phyloP scores from a whole-genome alignment of 176 grass and related monocot species.

The Cenchrus fungigraminus region DNA sequence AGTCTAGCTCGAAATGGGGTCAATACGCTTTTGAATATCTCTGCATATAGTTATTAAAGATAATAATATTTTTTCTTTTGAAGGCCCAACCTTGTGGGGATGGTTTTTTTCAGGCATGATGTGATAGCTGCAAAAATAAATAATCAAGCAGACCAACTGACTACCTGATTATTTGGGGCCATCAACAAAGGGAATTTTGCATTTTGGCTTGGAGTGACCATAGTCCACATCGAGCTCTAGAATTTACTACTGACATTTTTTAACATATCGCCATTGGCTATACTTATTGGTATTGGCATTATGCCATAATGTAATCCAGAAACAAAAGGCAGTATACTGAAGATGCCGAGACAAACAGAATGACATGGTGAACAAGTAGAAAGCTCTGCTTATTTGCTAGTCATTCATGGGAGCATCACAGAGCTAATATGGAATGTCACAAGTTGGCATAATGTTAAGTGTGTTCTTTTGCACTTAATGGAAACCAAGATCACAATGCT shows the following conservation, averaged over 20 bases:
- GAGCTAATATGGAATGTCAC: constrained; percentile 16
- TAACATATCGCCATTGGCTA: background rate
- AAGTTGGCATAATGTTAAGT: background rate
- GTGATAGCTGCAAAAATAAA: background rate
- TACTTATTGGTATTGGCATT: background rate
- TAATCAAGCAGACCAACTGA: background rate
- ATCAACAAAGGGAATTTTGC: constrained; percentile 32
- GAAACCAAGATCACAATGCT: background rate
- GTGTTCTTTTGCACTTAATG: background rate
- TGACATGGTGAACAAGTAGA: background rate
- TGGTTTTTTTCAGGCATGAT: background rate
- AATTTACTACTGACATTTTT: constrained; percentile 16
- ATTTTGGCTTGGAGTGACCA: background rate
- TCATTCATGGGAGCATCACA: background rate
- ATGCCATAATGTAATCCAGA: constrained; percentile 14
- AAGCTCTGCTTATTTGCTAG: constrained; percentile 1
- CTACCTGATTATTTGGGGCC: background rate
- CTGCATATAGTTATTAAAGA: background rate
- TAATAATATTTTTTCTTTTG: background rate
- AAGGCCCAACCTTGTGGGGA: background rate
- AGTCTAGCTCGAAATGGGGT: background rate
- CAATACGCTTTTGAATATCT: background rate
- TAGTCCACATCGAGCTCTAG: background rate
- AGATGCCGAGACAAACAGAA: constrained; percentile 10
- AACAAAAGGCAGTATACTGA: background rate